Evolutionary conservation across 2,329 filamentous ascomycete genomes (phyloP).

Genomic region (Chaetothyriales sp.): DNA sequence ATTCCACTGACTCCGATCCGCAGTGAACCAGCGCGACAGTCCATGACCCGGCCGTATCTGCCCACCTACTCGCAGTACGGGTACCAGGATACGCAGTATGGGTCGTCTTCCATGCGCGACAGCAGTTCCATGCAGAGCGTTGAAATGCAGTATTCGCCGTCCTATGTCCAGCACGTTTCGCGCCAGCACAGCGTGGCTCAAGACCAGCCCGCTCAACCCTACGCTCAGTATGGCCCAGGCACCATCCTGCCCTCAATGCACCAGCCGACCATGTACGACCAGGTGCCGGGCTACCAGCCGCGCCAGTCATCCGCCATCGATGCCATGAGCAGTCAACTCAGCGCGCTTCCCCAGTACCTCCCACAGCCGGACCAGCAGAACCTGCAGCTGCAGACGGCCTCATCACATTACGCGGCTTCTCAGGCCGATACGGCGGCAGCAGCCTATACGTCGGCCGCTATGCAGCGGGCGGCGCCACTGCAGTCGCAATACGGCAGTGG

Average conservation of each 20-base stretch:
- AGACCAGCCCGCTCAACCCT: constrained; percentile 34
- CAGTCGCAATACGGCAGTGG: constrained; percentile 36
- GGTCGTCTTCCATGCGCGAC: constrained; percentile 38
- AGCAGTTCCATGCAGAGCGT: constrained; percentile 31
- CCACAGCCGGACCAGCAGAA: constrained; percentile 47
- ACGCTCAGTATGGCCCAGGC: constrained; percentile 42
- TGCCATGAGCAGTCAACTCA: constrained; percentile 53
- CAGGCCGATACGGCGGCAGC: constrained; percentile 42
- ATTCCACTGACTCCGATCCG: constrained; percentile 25
- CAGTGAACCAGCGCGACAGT: constrained; percentile 23
- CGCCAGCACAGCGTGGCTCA: constrained; percentile 18
- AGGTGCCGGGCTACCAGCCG: constrained; percentile 57
- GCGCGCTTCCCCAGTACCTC: constrained; percentile 59
- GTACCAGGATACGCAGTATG: constrained; percentile 37
- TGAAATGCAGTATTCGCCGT: constrained; percentile 51
- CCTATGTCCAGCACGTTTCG: constrained; percentile 41
- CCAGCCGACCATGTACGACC: constrained; percentile 54
- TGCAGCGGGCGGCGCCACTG: constrained; percentile 32
- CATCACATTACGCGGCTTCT: constrained; percentile 49
- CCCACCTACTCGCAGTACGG: constrained; percentile 35
- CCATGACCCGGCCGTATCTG: constrained; percentile 24
- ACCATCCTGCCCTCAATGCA: constrained; percentile 50
- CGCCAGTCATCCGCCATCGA: constrained; percentile 62
- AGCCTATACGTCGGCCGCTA: constrained; percentile 46
- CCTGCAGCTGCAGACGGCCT: constrained; percentile 42